A percentile compares a stretch with the other conserved stretches of the same genome.
phyloP scores from a whole-genome alignment of 116 monocot genomes.

The Papilionanthe hybrid region DNA sequence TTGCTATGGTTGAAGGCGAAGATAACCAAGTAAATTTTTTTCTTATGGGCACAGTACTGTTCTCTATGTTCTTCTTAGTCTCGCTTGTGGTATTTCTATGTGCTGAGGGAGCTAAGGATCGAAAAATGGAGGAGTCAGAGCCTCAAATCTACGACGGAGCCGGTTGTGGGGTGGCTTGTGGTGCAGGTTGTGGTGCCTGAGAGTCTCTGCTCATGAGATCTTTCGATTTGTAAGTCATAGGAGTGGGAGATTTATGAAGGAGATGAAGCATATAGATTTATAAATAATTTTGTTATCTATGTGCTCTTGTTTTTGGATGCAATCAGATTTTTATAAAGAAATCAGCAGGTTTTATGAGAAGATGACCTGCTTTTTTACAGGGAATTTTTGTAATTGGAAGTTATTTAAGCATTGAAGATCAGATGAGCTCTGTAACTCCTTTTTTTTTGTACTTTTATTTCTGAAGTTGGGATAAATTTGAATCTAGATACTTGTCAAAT shows the following conservation, averaged over 20 bases:
- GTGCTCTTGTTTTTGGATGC: no score
- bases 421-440: no score
- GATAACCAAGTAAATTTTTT: background rate
- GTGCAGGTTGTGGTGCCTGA: slow-evolving; percentile 1
- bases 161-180: background rate
- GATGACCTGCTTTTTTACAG: no score
- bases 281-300: no score
- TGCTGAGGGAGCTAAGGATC: background rate
- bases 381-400: no score
- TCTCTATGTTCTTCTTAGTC: background rate
- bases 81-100: background rate
- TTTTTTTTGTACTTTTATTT: no score
- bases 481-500: no score
- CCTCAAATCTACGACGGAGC: background rate
- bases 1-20: background rate
- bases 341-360: no score
- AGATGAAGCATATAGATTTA: background rate
- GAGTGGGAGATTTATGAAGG: background rate
- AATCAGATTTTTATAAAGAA: no score
- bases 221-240: background rate
- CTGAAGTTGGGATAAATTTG: no score
- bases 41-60: background rate
- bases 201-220: background rate
- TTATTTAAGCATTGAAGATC: no score
- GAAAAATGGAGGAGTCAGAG: background rate